A percentile compares a stretch with the other conserved stretches of the same genome.
Conservation (phyloP, 2,329 filamentous ascomycete genomes). For the Cladosporium sp. region DNA sequence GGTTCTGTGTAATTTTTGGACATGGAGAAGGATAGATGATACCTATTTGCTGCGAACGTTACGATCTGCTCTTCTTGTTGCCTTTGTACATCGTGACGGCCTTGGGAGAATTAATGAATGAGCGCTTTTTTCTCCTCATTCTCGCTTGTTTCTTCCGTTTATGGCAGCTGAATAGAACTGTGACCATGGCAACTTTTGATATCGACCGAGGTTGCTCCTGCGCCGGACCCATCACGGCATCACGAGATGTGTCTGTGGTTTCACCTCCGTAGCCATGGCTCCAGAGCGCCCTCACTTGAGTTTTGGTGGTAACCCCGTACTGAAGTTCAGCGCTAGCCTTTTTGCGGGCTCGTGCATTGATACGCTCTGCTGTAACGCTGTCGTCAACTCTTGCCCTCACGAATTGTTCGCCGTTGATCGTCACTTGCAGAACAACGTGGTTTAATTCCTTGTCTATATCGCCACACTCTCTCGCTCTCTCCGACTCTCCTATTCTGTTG, state of each 20-base stretch:
- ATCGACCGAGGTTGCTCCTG: neutral
- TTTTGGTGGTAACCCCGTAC: neutral
- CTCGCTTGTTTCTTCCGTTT: neutral
- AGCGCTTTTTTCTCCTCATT: neutral
- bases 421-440: neutral
- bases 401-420: neutral
- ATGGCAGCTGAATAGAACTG: neutral
- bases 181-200: neutral
- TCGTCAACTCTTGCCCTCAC: neutral
- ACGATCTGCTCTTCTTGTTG: neutral
- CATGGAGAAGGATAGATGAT: slow-evolving; percentile 16
- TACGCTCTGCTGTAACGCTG: neutral
- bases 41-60: slow-evolving; percentile 8
- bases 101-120: neutral
- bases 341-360: neutral
- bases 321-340: neutral
- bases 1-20: neutral
- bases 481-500: neutral
- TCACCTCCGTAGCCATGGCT: neutral
- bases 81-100: slow-evolving; percentile 12
- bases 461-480: neutral
- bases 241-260: neutral
- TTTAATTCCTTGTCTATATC: neutral
- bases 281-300: neutral
- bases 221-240: neutral